phyloP scores from a whole-genome alignment of 2,329 filamentous ascomycete genomes.

The Macroventuria anomochaeta region DNA sequence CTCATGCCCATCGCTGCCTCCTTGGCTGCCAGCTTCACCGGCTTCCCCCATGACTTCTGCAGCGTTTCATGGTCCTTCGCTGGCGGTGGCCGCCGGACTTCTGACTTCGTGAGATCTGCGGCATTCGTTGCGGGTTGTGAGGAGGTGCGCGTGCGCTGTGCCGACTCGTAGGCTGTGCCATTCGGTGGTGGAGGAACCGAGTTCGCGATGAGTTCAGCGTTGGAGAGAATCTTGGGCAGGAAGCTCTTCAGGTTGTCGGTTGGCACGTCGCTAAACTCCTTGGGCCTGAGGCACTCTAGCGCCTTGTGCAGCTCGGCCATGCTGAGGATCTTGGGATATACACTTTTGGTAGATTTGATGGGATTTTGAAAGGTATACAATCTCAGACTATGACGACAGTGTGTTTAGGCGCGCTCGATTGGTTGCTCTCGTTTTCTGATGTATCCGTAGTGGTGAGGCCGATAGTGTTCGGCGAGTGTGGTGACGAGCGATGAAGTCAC shows the following conservation, averaged over 20 bases:
- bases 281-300: conserved; percentile 52
- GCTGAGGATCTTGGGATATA: conserved; percentile 7
- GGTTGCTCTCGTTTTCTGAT: conserved; percentile 4
- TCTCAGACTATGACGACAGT: conserved; percentile 2
- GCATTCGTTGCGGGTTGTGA: conserved; percentile 59
- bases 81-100: conserved; percentile 57
- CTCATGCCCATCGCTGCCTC: conserved; percentile 78
- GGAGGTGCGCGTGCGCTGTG: conserved; percentile 64
- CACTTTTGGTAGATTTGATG: background rate
- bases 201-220: conserved; percentile 74
- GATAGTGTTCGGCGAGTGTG: background rate
- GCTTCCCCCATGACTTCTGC: conserved; percentile 85
- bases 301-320: conserved; percentile 54
- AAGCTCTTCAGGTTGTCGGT: conserved; percentile 50
- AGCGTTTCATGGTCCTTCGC: conserved; percentile 64
- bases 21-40: conserved; percentile 72
- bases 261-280: conserved; percentile 55
- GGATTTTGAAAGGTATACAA: background rate
- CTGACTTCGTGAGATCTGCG: conserved; percentile 61
- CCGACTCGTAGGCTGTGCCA: conserved; percentile 53
- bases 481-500: conserved; percentile 18
- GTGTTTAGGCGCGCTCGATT: background rate
- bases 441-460: conserved; percentile 13
- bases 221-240: conserved; percentile 51
- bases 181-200: conserved; percentile 70